Evolutionary conservation across 441 rosid species (phyloP).

Genomic region (Erysimum cheiri): DNA sequence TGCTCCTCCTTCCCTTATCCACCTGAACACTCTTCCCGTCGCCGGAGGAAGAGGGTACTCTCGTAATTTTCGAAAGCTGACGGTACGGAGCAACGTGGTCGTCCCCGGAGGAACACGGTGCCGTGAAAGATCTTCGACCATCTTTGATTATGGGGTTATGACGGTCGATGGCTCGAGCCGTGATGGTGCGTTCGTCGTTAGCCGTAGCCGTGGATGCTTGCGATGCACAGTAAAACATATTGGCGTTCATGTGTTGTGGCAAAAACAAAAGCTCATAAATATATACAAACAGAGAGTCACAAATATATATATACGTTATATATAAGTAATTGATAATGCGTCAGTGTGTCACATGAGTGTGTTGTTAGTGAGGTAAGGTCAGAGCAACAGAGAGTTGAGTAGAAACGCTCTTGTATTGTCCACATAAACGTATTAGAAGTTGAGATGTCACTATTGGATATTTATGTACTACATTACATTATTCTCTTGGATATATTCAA

Average conservation of each 20-base stretch:
- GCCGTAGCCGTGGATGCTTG: slow-evolving; percentile 51
- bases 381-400: slow-evolving; percentile 41
- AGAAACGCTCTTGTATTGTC: slow-evolving; percentile 41
- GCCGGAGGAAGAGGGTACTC: slow-evolving; percentile 36
- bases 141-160: slow-evolving; percentile 84
- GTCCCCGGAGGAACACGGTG: slow-evolving; percentile 50
- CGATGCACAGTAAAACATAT: slow-evolving; percentile 69
- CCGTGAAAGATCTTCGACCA: slow-evolving; percentile 50
- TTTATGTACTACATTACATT: slow-evolving; percentile 41
- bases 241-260: slow-evolving; percentile 10
- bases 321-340: slow-evolving; percentile 26
- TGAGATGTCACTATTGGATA: slow-evolving; percentile 46
- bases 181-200: slow-evolving; percentile 52
- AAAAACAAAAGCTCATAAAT: slow-evolving; percentile 15
- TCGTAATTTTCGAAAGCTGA: slow-evolving; percentile 43
- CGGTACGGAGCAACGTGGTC: slow-evolving; percentile 47
- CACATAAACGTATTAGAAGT: slow-evolving; percentile 43
- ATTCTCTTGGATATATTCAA: slow-evolving; percentile 41
- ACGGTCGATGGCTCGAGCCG: slow-evolving; percentile 71
- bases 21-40: slow-evolving; percentile 29
- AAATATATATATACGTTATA: neutral
- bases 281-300: slow-evolving; percentile 16
- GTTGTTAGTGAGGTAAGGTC: slow-evolving; percentile 39
- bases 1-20: slow-evolving; percentile 29
- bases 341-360: slow-evolving; percentile 48